Evolutionary conservation across 2,329 filamentous ascomycete species (phyloP).

Genomic region (Mariannaea sp.): DNA sequence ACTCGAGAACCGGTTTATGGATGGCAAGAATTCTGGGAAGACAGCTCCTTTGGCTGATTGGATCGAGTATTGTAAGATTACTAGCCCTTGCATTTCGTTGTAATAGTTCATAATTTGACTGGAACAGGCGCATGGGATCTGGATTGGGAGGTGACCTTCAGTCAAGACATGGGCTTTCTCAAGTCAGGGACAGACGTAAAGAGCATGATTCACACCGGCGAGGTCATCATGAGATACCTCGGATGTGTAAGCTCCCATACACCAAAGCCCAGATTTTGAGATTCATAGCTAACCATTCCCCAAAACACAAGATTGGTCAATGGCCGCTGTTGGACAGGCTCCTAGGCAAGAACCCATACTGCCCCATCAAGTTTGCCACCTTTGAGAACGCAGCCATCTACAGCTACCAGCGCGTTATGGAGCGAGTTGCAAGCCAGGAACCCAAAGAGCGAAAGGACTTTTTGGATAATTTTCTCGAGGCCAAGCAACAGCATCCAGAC

Average conservation of each 20-base stretch:
- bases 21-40: background rate
- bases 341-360: conserved; percentile 5
- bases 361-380: conserved; percentile 8
- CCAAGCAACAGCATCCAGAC: conserved; percentile 2
- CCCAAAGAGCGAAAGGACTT: conserved; percentile 3
- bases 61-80: conserved; percentile 7
- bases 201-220: conserved; percentile 6
- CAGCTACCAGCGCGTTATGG: conserved; percentile 5
- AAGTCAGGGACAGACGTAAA: conserved; percentile 5
- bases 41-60: conserved; percentile 4
- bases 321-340: conserved; percentile 1
- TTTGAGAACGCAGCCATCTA: conserved; percentile 6
- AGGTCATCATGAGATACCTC: conserved; percentile 10
- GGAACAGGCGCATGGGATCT: conserved; percentile 5
- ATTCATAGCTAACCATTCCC: conserved; percentile 1
- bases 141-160: conserved; percentile 7
- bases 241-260: conserved; percentile 1
- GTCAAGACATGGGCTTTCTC: conserved; percentile 10
- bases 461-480: conserved; percentile 4
- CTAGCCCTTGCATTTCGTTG: background rate
- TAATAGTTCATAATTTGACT: background rate
- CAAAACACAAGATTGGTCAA: conserved; percentile 5
- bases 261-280: background rate
- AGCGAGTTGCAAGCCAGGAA: background rate
- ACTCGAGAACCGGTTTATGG: conserved; percentile 7